Conservation (phyloP, 2,329 filamentous ascomycete species). For the Diplodia intermedia region DNA sequence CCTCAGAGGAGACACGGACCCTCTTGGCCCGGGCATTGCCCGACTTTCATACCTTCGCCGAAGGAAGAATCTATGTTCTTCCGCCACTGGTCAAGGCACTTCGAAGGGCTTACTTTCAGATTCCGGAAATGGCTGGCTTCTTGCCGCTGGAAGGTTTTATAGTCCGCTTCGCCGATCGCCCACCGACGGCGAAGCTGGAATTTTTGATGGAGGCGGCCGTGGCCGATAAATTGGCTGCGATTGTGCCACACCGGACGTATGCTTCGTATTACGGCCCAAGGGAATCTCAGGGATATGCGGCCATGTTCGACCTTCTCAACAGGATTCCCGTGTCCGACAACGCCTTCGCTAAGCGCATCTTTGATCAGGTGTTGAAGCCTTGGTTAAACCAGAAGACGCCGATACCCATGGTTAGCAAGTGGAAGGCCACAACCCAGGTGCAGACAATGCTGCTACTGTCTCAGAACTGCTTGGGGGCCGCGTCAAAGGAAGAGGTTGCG, state of each 20-base stretch:
- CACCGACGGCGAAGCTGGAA: conserved; percentile 53
- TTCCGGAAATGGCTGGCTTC: conserved; percentile 41
- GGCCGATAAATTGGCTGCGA: conserved; percentile 43
- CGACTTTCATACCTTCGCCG: conserved; percentile 41
- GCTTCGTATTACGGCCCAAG: conserved; percentile 54
- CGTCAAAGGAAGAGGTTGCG: conserved; percentile 38
- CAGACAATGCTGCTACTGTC: conserved; percentile 54
- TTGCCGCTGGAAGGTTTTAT: conserved; percentile 51
- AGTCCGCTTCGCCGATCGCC: conserved; percentile 48
- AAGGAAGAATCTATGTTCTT: conserved; percentile 47
- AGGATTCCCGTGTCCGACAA: conserved; percentile 45
- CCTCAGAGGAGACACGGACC: conserved; percentile 22
- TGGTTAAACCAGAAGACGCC: conserved; percentile 54
- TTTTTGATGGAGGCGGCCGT: conserved; percentile 55
- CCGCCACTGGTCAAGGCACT: conserved; percentile 43
- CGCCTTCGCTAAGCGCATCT: conserved; percentile 39
- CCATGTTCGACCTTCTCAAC: conserved; percentile 54
- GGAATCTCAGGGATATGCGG: conserved; percentile 54
- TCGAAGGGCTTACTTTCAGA: conserved; percentile 41
- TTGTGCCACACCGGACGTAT: conserved; percentile 47
- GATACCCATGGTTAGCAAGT: conserved; percentile 54
- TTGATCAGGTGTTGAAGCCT: conserved; percentile 50
- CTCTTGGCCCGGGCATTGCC: conserved; percentile 40
- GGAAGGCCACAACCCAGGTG: conserved; percentile 58
- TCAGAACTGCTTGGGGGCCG: conserved; percentile 45